A percentile compares a stretch with the other conserved stretches of the same genome.
Evolutionary conservation across 108 stramenopile species (phyloP).

Genomic region (Stephanodiscus minutulus): DNA sequence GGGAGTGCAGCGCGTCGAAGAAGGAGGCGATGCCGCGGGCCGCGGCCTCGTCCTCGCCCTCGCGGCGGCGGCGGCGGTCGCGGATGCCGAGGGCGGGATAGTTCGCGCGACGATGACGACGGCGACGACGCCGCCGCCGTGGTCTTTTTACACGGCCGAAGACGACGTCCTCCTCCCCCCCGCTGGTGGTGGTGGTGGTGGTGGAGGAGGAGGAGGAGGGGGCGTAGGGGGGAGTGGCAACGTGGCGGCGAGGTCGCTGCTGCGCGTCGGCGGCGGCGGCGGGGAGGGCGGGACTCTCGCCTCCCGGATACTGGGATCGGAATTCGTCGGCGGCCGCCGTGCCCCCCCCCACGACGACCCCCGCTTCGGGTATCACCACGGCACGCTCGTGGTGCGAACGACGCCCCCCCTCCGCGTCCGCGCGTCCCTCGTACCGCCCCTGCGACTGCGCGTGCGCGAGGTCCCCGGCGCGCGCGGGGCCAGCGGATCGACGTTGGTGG

Average conservation of each 20-base stretch:
- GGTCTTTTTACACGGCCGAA: no score
- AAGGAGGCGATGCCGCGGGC: not conserved
- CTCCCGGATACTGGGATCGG: not conserved
- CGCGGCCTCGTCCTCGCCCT: no score
- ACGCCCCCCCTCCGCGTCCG: slow-evolving; percentile 29
- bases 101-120: no score
- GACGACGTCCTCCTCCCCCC: no score
- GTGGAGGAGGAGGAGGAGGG: no score
- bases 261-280: not conserved
- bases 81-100: no score
- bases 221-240: no score
- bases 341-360: not conserved
- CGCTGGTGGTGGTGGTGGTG: no score
- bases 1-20: not conserved
- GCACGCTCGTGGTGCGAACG: slow-evolving; percentile 32
- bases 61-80: no score
- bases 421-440: slow-evolving; percentile 35
- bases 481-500: slow-evolving; percentile 68
- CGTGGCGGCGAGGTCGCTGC: no score
- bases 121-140: no score
- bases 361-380: slow-evolving; percentile 20
- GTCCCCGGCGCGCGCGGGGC: slow-evolving; percentile 50
- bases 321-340: not conserved
- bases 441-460: slow-evolving; percentile 37
- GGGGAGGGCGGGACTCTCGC: not conserved